Conservation (phyloP, 2,329 filamentous ascomycete genomes). For the Pseudogymnoascus sp. region DNA sequence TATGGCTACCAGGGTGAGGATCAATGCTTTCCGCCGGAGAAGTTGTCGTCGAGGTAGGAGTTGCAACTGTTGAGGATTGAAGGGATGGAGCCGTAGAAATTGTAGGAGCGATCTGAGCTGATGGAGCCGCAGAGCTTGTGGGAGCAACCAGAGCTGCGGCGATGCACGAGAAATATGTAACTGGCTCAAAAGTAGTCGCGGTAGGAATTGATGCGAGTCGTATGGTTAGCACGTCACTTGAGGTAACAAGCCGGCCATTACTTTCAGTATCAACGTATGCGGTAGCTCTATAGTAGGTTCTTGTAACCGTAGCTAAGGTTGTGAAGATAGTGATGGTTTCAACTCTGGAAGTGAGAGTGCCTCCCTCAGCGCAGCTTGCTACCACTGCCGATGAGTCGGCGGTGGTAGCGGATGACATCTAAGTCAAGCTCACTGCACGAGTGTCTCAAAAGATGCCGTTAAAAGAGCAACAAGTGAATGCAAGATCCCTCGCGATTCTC, state of each 20-base stretch:
- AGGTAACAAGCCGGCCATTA: background rate
- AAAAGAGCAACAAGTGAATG: background rate
- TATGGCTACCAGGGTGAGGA: background rate
- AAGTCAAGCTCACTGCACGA: background rate
- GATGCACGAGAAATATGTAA: background rate
- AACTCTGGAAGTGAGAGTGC: background rate
- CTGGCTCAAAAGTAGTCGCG: background rate
- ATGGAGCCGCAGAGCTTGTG: background rate
- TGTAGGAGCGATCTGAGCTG: background rate
- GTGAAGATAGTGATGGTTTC: background rate
- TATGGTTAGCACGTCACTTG: background rate
- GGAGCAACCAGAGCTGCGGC: background rate
- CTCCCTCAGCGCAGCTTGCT: background rate
- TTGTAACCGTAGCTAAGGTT: background rate
- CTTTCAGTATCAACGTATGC: background rate
- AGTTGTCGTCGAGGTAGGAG: background rate
- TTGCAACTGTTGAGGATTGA: background rate
- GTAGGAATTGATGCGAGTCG: background rate
- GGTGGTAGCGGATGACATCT: background rate
- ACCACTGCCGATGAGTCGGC: background rate
- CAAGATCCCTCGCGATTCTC: background rate
- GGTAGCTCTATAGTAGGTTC: background rate
- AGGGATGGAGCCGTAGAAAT: background rate
- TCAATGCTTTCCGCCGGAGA: background rate
- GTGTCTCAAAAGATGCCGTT: background rate